These are phyloP conservation scores for Miscanthus lutarioriparius DNA, from an alignment of 176 grass and related monocot species.

Conservation along the genomic window DNA sequence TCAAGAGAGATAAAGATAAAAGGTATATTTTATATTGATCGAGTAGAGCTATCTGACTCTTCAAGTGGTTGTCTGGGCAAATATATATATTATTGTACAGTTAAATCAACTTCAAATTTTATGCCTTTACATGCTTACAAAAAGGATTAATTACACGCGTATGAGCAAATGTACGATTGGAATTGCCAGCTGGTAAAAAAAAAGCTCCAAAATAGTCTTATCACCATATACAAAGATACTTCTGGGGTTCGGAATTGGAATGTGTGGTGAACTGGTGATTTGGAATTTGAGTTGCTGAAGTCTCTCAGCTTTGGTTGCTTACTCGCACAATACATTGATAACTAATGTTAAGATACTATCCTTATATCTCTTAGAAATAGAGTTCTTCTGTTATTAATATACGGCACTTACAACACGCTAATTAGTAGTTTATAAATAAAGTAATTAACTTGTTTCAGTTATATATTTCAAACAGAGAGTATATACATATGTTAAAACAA, in stretches of 20 bases:
- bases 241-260: not conserved
- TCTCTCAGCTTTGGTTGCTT: too few species aligned
- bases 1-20: too few species aligned
- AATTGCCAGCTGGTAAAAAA: not conserved
- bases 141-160: not conserved
- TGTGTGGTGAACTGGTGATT: not conserved
- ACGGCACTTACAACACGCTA: too few species aligned
- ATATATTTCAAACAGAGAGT: too few species aligned
- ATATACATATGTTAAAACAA: too few species aligned
- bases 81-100: not conserved
- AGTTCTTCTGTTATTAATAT: too few species aligned
- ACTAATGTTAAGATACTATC: not conserved
- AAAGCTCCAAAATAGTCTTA: too few species aligned
- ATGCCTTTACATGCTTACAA: not conserved
- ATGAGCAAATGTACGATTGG: not conserved
- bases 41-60: not conserved
- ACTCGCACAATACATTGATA: not conserved
- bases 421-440: too few species aligned
- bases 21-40: conserved; percentile 6
- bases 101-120: not conserved
- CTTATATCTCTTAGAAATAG: not conserved
- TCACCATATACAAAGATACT: not conserved
- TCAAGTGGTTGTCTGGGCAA: conserved; percentile 12
- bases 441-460: too few species aligned
- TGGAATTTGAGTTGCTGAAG: not conserved